Conservation (phyloP, 2,329 filamentous ascomycete species). For the Monosporascus sp. region DNA sequence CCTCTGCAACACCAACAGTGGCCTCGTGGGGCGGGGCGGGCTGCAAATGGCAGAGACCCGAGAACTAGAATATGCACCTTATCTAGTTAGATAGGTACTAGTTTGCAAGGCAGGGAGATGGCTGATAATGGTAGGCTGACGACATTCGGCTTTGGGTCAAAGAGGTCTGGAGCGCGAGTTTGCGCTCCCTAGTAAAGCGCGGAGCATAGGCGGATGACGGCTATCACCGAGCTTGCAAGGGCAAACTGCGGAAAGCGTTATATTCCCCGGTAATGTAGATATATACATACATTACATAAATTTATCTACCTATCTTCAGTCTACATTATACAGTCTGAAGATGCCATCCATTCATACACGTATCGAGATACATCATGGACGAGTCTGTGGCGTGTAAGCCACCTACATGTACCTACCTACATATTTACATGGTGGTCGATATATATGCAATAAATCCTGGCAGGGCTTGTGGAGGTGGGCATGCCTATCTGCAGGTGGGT, state of each 20-base stretch:
- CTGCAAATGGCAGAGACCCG: background rate
- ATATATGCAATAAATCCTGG: too few species aligned
- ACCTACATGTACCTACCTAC: too few species aligned
- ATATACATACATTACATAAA: too few species aligned
- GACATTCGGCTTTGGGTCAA: background rate
- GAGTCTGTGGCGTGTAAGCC: too few species aligned
- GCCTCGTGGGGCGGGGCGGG: background rate
- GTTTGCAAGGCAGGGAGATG: background rate
- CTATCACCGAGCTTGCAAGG: background rate
- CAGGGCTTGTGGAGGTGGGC: background rate
- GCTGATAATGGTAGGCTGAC: background rate
- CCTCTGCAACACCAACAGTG: background rate
- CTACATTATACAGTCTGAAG: too few species aligned
- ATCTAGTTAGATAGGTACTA: background rate
- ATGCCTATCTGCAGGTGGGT: background rate
- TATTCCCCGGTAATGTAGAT: too few species aligned
- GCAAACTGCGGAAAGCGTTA: background rate
- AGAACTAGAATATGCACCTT: background rate
- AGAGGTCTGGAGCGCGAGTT: background rate
- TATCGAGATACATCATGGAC: too few species aligned
- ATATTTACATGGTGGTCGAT: too few species aligned
- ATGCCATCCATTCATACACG: too few species aligned
- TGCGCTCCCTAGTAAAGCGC: too few species aligned
- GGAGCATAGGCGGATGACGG: background rate
- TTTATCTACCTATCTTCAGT: too few species aligned